Conservation (phyloP, 345 rosid genomes). For the Eucalyptus victrix region DNA sequence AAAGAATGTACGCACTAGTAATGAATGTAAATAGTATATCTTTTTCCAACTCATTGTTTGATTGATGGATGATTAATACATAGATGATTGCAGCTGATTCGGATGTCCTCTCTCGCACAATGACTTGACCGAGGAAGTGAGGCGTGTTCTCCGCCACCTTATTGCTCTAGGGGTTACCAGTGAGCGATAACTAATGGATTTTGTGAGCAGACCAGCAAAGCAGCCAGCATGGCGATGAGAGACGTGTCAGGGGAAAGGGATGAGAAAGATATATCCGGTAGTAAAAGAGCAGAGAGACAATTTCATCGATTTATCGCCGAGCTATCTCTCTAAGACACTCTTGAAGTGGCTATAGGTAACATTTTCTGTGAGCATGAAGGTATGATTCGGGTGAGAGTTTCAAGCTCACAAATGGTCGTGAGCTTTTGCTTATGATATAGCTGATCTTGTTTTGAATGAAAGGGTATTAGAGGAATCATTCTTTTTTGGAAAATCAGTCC, state of each 20-base stretch:
- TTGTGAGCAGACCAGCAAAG: neutral
- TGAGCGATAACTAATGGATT: neutral
- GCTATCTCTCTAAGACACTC: neutral
- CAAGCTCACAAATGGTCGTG: neutral
- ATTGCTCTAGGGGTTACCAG: neutral
- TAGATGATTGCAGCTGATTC: neutral
- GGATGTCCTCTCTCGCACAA: neutral
- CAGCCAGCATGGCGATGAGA: neutral
- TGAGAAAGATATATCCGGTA: neutral
- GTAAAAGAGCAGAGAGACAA: neutral
- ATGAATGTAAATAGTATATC: neutral
- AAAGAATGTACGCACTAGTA: neutral
- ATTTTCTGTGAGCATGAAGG: neutral
- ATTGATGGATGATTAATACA: neutral
- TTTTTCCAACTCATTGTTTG: neutral
- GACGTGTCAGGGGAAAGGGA: neutral
- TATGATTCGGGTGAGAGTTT: neutral
- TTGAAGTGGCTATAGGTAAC: neutral
- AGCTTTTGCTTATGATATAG: neutral
- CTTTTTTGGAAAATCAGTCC: neutral
- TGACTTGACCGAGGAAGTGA: neutral
- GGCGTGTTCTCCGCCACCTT: neutral
- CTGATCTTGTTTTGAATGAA: neutral
- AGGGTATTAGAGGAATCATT: neutral
- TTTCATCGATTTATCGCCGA: neutral